Evolutionary conservation across 805 yeast genomes (phyloP), one percentile per base, ranked within the genome.

Genomic region (Cyberlindnera japonica): DNA sequence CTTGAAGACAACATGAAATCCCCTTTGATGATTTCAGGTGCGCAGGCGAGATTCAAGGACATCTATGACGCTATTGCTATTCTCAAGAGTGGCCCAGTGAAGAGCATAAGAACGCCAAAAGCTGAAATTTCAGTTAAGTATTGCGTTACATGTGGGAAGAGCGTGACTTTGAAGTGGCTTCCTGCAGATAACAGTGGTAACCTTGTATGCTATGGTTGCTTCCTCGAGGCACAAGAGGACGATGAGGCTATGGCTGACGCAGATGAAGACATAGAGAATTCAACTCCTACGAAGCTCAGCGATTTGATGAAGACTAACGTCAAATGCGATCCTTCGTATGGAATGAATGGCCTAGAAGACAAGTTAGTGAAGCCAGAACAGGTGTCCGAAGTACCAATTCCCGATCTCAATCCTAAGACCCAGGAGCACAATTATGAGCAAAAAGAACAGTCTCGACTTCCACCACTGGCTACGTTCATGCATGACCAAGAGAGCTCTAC

Each of bases 1-100:
- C 18, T 55, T 8, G 57, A 52, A 15, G 57, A 50, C 27, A 27
- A 29, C 21, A 55, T 49, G 40, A 53, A 40, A 32, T 16, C 29
- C 11, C 11, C 36, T 6, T 17, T 37, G 47, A 57, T 6, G 36
- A 46, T 22, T 33, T 54, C 29, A 49, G 62, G 45, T 64, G 63
- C 27, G 68, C 81, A 17, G 59, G 43, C 50, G 66, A 26, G 74
- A 63, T 55, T 50, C 64, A 28, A 69, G 62, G 38, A 79, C 66
- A 43, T 44, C 16, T 14, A 55, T 50, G 45, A 46, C 16, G 33
- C 47, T 16, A 5, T 37, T 13, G 17, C 40, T 10, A 17, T 22
- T 1, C 26, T 40, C 20, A 24, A 26, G 12, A 35, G 15, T 17
- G 14, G 30, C 12, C 16, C 14, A 15, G 27, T n/a, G n/a, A n/a